Base-by-base conservation (phyloP, 2,329 filamentous ascomycete genomes). In the Sphaerulina populicola region DNA sequence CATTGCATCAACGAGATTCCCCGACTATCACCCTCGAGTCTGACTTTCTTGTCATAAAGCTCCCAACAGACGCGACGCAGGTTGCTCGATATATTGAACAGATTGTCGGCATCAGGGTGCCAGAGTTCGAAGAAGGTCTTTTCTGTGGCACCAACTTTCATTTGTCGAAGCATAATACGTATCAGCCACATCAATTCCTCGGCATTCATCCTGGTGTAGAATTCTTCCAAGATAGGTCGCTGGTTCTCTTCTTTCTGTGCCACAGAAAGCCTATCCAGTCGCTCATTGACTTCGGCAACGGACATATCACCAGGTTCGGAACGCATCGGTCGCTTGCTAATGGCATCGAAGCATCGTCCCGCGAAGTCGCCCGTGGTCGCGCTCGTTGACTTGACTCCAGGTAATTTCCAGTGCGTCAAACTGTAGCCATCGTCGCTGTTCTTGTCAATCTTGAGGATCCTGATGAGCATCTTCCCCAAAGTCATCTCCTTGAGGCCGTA, bases 171-270 rank as follows among this genome's bases (percentile, higher is more conserved):
- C 42, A 98, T 85, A 62, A 98, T 96, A 11, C 91, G 85, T 56
- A 98, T 88, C 49, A 97, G 74, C 93, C 93, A 98, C 72, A 86
- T 84, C 59, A 98, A 72, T 71, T 98, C 93, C 57, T 94, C 86
- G 0, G 93, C 80, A 60, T 94, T 94, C 93, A 97, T 97, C 21
- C 80, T 79, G 41, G 82, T 79, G 68, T 97, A 97, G 64, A 97
- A 94, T 4, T 82, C 77, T 57, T 85, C 78, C 59, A 97, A 80
- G 31, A 98, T 85, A 0, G 82, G 82, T 37, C 88, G 66, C 61
- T 97, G 91, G 56, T 91, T 80, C n/a, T 85, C 79, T 71, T 97
- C 91, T 47, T 86, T 86, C 0, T 81, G 79, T 0, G 85, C 83
- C 1, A 78, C 78, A 0, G 89, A 83, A 29, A 98, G 75, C 60